Conservation (phyloP, 805 yeast species). For the Saccharomycopsis fermentans region DNA sequence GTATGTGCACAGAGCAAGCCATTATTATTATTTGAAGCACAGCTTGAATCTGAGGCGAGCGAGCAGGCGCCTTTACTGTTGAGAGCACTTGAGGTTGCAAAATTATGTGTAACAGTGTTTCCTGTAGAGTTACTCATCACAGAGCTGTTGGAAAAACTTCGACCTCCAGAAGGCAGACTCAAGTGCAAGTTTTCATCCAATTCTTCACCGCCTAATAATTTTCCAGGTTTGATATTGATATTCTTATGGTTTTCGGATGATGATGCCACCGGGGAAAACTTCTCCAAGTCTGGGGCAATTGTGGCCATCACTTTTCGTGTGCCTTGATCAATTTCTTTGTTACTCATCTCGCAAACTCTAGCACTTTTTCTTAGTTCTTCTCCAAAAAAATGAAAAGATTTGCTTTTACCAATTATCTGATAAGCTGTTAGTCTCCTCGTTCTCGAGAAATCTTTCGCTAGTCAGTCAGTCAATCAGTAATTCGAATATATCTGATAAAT, state of each 20-base stretch:
- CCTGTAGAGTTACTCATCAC: not conserved
- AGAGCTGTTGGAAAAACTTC: not conserved
- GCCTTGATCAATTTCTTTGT: conserved; percentile 19
- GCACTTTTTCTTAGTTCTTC: too few relatives aligned
- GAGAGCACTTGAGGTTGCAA: not conserved
- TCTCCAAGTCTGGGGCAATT: conserved; percentile 68
- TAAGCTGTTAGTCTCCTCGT: too few relatives aligned
- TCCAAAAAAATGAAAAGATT: too few relatives aligned
- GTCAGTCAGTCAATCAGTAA: too few relatives aligned
- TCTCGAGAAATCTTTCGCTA: too few relatives aligned
- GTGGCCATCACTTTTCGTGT: conserved; percentile 61
- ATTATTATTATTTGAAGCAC: not conserved
- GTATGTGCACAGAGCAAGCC: not conserved
- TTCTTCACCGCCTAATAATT: not conserved
- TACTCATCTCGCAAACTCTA: not conserved
- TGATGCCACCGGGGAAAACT: conserved; percentile 63
- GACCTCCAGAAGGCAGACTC: not conserved
- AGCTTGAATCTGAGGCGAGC: not conserved
- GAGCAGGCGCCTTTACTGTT: not conserved
- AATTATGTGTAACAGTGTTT: not conserved
- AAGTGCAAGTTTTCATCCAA: not conserved
- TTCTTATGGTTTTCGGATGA: conserved; percentile 33
- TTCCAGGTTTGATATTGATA: not conserved
- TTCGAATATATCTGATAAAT: too few relatives aligned
- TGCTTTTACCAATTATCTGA: too few relatives aligned